These are phyloP conservation scores for Annulohypoxylon stygium DNA, from an alignment of 495 filamentous ascomycete genomes.

Conservation along the genomic window DNA sequence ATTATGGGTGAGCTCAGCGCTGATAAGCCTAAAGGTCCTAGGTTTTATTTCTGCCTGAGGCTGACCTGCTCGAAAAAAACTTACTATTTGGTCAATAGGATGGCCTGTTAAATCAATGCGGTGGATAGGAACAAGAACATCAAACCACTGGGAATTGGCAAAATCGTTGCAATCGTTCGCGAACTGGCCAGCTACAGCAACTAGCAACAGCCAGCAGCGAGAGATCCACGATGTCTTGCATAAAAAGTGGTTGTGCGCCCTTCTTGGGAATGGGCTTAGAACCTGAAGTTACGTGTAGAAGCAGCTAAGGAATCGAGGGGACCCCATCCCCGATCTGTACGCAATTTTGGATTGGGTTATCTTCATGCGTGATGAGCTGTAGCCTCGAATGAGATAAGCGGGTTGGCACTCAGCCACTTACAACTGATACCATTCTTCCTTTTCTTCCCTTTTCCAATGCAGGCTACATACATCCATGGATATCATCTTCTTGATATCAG, in stretches of 20 bases:
- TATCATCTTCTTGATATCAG: slow-evolving; percentile 1
- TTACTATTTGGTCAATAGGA: background rate
- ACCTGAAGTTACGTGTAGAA: slow-evolving; percentile 25
- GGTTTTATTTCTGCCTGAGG: slow-evolving; percentile 1
- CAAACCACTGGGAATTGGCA: background rate
- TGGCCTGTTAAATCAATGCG: background rate
- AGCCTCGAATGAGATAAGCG: slow-evolving; percentile 32
- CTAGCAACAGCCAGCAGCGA: too few relatives aligned
- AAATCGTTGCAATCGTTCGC: slow-evolving; percentile 5
- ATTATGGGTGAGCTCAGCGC: background rate
- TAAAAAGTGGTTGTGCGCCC: slow-evolving; percentile 40
- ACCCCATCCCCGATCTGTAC: slow-evolving; percentile 37
- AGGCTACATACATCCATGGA: slow-evolving; percentile 7
- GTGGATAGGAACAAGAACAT: slow-evolving; percentile 16
- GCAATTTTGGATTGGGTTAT: slow-evolving; percentile 43
- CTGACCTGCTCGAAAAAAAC: background rate
- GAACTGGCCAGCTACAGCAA: slow-evolving; percentile 15
- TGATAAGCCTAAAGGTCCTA: background rate
- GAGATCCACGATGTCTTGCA: slow-evolving; percentile 47
- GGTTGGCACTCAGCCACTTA: slow-evolving; percentile 21
- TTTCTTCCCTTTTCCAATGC: background rate
- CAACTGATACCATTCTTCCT: slow-evolving; percentile 5
- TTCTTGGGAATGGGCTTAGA: slow-evolving; percentile 32
- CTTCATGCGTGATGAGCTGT: slow-evolving; percentile 60
- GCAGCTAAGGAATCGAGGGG: slow-evolving; percentile 23